Percentiles rank a stretch among this genome's conserved stretches.
Evolutionary conservation across 192 early-diverging fungal genomes (phyloP).

Genomic region (Coemansia interrupta): DNA sequence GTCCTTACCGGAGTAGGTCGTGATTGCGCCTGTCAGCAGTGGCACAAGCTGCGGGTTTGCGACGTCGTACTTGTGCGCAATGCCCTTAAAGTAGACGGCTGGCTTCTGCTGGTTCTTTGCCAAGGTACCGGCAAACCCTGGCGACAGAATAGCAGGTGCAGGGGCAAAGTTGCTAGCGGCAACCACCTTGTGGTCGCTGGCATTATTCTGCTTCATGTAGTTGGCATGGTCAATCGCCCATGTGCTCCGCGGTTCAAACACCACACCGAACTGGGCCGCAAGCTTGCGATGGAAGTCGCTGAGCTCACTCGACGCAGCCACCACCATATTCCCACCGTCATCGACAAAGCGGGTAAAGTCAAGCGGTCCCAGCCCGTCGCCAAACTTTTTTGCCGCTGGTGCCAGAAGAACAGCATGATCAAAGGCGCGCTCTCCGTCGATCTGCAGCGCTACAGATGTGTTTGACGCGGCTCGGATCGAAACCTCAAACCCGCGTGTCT

Average conservation of each 20-base stretch:
- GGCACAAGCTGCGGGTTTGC: conserved; percentile 66
- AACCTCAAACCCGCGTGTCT: conserved; percentile 52
- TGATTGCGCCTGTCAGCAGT: conserved; percentile 55
- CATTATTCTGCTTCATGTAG: conserved; percentile 41
- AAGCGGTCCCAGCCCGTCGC: conserved; percentile 51
- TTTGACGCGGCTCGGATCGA: conserved; percentile 57
- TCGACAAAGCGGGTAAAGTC: conserved; percentile 82
- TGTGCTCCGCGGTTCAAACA: conserved; percentile 70
- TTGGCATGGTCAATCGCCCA: conserved; percentile 71
- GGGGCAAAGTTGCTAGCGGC: conserved; percentile 51
- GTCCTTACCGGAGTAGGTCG: conserved; percentile 66
- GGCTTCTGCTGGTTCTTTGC: neutral
- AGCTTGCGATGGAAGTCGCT: conserved; percentile 74
- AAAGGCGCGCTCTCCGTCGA: conserved; percentile 61
- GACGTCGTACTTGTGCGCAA: conserved; percentile 66
- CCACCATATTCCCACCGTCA: conserved; percentile 84
- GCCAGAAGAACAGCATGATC: conserved; percentile 83
- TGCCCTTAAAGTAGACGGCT: conserved; percentile 67
- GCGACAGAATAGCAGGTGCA: conserved; percentile 36
- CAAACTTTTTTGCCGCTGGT: conserved; percentile 65
- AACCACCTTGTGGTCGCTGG: conserved; percentile 57
- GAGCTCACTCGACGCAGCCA: conserved; percentile 64
- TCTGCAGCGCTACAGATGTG: conserved; percentile 53
- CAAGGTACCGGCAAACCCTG: neutral
- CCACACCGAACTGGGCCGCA: conserved; percentile 84